Evolutionary conservation across 306 rosid species (phyloP), one percentile per base, ranked within the genome.

Genomic region (Astragalus glycyphyllos): DNA sequence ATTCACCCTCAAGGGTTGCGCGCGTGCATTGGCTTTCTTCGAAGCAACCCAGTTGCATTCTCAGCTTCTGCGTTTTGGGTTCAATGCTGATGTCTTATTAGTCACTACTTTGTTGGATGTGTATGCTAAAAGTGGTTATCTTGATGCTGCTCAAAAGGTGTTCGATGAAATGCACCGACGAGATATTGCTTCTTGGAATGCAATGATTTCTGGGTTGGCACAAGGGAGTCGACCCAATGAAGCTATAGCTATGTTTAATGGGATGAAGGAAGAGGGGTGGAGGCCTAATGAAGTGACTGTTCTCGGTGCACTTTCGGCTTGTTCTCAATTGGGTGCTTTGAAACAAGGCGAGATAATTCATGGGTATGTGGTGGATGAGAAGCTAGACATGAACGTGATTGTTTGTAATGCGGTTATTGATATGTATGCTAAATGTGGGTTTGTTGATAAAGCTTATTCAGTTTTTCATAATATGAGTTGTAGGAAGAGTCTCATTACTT

Each of bases 371-470:
- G 51, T 75, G 72, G 79, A 81, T 37, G 86, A 72, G 77, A 82
- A 81, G 71, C 72, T 92, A 16, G 92, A 88, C 58, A 53, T 9
- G 68, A 71, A 75, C 68, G 96, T 85, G 55, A 82, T 84, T 48
- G 98, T 92, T 73, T 90, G 97, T 77, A 90, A 92, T 72, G 96
- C 94, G 0, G 84, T 92, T 59, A 84, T 92, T 75, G 98, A 92
- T 76, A 92, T 88, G 96, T 86, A 85, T 70, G 88, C 80, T 0
- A 92, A 92, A 81, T 92, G 98, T 11, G 97, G 96, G 61, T 88
- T 77, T 62, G 87, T 77, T 48, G 88, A 90, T 79, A 88, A 86
- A 63, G 92, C 91, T 4, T 84, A 59, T 75, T 26, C 32, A n/a
- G 96, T 86, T 8, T 92, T 92, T 16, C 7, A 63, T 34, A 73